Evolutionary conservation across 805 yeast genomes (phyloP).

Genomic region (Brettanomyces custersianus): DNA sequence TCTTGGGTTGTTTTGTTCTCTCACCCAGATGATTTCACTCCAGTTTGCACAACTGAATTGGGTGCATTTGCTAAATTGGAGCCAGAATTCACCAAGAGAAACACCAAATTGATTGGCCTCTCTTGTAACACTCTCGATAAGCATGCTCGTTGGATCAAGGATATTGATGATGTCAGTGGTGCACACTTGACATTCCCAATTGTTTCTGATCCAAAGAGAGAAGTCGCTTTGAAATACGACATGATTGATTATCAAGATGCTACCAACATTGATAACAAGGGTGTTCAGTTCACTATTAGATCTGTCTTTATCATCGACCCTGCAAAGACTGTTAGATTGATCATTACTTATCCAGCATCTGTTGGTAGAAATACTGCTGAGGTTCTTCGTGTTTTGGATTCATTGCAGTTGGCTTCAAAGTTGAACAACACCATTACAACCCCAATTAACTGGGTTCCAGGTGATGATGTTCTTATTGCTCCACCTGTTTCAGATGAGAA

Average conservation of each 20-base stretch:
- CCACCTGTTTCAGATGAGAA: constrained; percentile 53
- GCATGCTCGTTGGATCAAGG: constrained; percentile 62
- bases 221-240: constrained; percentile 53
- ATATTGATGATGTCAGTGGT: constrained; percentile 61
- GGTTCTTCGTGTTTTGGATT: constrained; percentile 60
- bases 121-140: constrained; percentile 56
- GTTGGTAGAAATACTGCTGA: constrained; percentile 74
- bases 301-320: constrained; percentile 70
- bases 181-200: constrained; percentile 53
- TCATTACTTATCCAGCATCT: constrained; percentile 62
- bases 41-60: constrained; percentile 71
- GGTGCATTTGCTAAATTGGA: constrained; percentile 68
- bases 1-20: constrained; percentile 63
- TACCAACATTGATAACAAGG: constrained; percentile 54
- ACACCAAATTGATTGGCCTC: constrained; percentile 58
- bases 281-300: constrained; percentile 59
- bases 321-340: constrained; percentile 50
- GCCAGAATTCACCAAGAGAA: constrained; percentile 58
- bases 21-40: constrained; percentile 74
- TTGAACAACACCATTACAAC: constrained; percentile 45
- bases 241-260: constrained; percentile 69
- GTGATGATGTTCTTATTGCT: constrained; percentile 66
- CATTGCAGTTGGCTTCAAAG: constrained; percentile 56
- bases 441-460: constrained; percentile 63
- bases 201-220: constrained; percentile 55